phyloP scores from a whole-genome alignment of 192 early-diverging fungal genomes.

The Mycoemilia scoparia region DNA sequence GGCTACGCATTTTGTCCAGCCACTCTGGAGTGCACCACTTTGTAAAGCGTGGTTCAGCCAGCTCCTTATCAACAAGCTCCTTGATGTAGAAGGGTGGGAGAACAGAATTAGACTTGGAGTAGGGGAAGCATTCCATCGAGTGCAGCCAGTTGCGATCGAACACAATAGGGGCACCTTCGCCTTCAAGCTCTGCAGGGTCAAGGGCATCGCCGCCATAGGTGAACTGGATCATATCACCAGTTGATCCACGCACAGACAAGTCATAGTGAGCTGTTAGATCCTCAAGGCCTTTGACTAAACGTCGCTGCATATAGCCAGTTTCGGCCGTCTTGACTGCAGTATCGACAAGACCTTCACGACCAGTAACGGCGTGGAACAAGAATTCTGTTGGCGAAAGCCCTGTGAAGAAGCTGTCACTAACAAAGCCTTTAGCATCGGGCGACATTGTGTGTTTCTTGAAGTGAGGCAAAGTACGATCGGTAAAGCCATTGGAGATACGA shows the following conservation, averaged over 20 bases:
- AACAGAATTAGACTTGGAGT: constrained; percentile 9
- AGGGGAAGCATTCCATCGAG: neutral
- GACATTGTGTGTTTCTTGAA: constrained; percentile 85
- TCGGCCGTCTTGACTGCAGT: constrained; percentile 99
- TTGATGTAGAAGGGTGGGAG: constrained; percentile 25
- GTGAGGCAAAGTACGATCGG: constrained; percentile 89
- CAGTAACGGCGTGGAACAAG: constrained; percentile 97
- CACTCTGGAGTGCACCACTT: constrained; percentile 27
- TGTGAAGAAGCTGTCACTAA: constrained; percentile 87
- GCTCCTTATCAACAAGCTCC: constrained; percentile 28
- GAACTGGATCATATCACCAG: constrained; percentile 84
- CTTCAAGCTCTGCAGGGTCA: constrained; percentile 88
- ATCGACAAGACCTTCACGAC: constrained; percentile 98
- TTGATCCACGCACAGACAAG: constrained; percentile 80
- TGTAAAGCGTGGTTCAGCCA: constrained; percentile 25
- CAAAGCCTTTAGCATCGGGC: constrained; percentile 94
- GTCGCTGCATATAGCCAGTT: constrained; percentile 95
- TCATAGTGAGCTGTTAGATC: constrained; percentile 93
- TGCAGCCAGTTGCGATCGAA: constrained; percentile 70
- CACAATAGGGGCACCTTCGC: constrained; percentile 70
- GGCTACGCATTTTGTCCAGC: constrained; percentile 38
- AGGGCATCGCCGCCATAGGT: constrained; percentile 90
- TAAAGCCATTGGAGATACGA: constrained; percentile 94
- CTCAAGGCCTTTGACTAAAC: constrained; percentile 94
- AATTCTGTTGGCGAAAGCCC: constrained; percentile 95